phyloP scores from a whole-genome alignment of 2,329 filamentous ascomycete genomes.

The Hirsutella rhossiliensis region DNA sequence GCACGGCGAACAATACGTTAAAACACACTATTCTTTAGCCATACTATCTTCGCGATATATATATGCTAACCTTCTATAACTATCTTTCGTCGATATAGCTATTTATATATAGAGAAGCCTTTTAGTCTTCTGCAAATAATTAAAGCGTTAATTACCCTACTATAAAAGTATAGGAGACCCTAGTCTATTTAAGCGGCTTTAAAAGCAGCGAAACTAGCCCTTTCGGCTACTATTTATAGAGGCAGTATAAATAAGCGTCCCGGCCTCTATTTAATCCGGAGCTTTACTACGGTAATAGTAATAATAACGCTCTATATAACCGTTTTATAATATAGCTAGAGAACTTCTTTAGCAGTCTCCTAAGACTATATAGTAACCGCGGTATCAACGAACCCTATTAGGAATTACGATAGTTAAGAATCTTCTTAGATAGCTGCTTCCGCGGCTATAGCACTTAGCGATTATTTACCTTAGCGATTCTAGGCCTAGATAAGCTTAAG shows the following conservation, averaged over 20 bases:
- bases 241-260: not conserved
- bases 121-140: too few relatives aligned
- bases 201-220: not conserved
- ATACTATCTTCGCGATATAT: too few relatives aligned
- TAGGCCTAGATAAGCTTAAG: too few relatives aligned
- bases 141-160: not conserved
- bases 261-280: not conserved
- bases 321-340: not conserved
- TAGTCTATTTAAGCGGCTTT: not conserved
- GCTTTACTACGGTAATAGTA: too few relatives aligned
- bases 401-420: too few relatives aligned
- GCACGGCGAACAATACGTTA: too few relatives aligned
- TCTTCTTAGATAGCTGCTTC: not conserved
- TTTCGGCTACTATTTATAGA: too few relatives aligned
- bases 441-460: not conserved
- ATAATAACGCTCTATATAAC: not conserved
- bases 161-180: not conserved
- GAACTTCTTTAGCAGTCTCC: not conserved
- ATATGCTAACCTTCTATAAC: too few relatives aligned
- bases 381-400: not conserved
- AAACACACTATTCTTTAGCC: too few relatives aligned
- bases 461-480: not conserved
- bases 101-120: too few relatives aligned
- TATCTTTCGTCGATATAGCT: too few relatives aligned
- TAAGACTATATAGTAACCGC: not conserved